phyloP scores from a whole-genome alignment of 176 grass and related monocot species.

The Microstegium vimineum region DNA sequence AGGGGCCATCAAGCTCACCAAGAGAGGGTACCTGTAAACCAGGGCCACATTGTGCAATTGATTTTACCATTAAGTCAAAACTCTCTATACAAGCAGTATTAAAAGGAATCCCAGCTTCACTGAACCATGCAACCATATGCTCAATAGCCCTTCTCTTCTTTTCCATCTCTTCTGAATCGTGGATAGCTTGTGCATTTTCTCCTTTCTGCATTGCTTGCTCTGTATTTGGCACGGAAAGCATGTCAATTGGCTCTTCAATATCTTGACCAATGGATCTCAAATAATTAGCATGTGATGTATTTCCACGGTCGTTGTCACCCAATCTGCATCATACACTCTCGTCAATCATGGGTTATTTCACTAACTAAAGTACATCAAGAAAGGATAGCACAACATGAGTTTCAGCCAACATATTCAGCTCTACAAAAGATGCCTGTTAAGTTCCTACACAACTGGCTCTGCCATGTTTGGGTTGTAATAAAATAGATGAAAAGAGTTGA shows the following conservation, averaged over 20 bases:
- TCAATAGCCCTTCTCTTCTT: background rate
- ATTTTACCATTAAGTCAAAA: slow-evolving; percentile 15
- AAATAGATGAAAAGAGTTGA: background rate
- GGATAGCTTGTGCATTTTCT: background rate
- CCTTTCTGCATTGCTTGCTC: background rate
- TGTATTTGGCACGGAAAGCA: background rate
- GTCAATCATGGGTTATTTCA: background rate
- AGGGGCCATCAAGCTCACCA: background rate
- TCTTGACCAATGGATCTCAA: background rate
- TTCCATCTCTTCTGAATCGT: background rate
- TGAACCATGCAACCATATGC: background rate
- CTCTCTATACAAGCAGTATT: background rate
- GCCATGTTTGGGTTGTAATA: background rate
- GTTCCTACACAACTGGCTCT: background rate
- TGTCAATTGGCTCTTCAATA: background rate
- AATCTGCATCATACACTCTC: background rate
- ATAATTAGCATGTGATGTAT: background rate
- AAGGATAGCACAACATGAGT: background rate
- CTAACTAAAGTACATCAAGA: background rate
- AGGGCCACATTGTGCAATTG: background rate
- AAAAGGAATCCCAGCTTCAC: slow-evolving; percentile 24
- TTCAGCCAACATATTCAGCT: background rate
- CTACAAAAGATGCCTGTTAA: background rate
- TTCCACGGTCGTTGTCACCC: background rate
- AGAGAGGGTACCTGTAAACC: background rate